Conservation (phyloP, 2,329 filamentous ascomycete genomes). For the Sclerotinia glacialis region DNA sequence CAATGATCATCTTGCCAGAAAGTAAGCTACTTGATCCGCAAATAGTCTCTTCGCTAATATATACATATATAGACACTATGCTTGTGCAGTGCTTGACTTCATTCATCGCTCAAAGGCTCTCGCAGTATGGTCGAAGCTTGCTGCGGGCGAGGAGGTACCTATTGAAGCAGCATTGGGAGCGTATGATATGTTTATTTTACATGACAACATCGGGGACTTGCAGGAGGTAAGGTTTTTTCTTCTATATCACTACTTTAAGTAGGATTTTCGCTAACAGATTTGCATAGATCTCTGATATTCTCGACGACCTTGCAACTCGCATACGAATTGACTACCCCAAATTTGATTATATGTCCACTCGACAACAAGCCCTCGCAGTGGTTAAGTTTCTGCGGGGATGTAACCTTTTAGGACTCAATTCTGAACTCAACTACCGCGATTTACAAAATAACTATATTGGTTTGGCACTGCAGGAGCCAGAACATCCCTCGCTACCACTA, state of each 20-base stretch:
- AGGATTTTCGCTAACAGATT: conserved; percentile 13
- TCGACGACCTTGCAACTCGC: conserved; percentile 60
- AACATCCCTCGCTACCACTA: conserved; percentile 78
- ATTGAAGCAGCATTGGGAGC: conserved; percentile 75
- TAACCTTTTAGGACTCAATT: conserved; percentile 68
- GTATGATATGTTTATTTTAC: conserved; percentile 86
- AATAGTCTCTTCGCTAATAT: conserved; percentile 1
- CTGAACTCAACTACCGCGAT: conserved; percentile 67
- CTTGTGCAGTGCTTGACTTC: conserved; percentile 69
- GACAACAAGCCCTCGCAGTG: conserved; percentile 65
- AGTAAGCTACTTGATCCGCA: conserved; percentile 42
- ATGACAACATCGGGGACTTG: conserved; percentile 69
- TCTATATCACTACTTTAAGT: not conserved
- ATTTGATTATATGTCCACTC: conserved; percentile 57
- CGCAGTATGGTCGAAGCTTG: conserved; percentile 66
- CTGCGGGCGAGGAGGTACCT: conserved; percentile 48
- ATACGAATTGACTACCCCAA: conserved; percentile 54
- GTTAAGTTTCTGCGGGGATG: conserved; percentile 66
- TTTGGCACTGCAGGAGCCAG: conserved; percentile 67
- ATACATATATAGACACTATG: conserved; percentile 60
- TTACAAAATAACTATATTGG: conserved; percentile 87
- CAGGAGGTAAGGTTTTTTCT: conserved; percentile 52
- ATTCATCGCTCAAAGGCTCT: conserved; percentile 80
- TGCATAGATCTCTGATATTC: conserved; percentile 55
- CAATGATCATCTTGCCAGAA: conserved; percentile 73